Conservation (phyloP, 805 yeast species). For the Ogataea populi-albae region DNA sequence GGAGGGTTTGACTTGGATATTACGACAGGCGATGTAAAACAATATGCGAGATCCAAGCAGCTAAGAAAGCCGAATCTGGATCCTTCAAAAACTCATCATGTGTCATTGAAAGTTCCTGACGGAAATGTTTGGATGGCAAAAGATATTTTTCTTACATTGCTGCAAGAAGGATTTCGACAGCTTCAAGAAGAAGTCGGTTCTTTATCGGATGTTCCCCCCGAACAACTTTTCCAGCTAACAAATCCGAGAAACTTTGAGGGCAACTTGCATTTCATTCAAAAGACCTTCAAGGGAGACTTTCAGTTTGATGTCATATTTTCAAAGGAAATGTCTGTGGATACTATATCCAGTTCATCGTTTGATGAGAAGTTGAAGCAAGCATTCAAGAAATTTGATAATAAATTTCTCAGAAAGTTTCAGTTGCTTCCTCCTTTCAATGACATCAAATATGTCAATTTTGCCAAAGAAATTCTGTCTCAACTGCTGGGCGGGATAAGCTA, state of each 20-base stretch:
- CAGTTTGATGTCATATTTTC: conserved; percentile 72
- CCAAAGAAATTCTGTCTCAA: conserved; percentile 76
- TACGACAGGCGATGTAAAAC: conserved; percentile 49
- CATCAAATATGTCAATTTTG: conserved; percentile 51
- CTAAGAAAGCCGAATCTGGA: conserved; percentile 44
- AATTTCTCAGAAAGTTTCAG: conserved; percentile 50
- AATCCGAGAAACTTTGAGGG: conserved; percentile 64
- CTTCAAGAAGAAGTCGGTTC: conserved; percentile 33
- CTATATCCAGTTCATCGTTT: conserved; percentile 38
- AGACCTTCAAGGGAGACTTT: conserved; percentile 67
- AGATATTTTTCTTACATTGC: conserved; percentile 66
- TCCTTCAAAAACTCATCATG: conserved; percentile 60
- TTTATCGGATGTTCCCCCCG: conserved; percentile 39
- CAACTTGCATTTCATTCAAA: conserved; percentile 76
- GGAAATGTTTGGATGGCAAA: conserved; percentile 73
- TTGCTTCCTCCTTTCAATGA: conserved; percentile 53
- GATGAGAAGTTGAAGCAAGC: conserved; percentile 33
- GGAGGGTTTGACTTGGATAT: conserved; percentile 56
- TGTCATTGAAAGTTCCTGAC: conserved; percentile 68
- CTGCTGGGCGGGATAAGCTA: conserved; percentile 88
- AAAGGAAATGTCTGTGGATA: conserved; percentile 40
- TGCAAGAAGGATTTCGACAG: conserved; percentile 64
- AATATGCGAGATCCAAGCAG: conserved; percentile 36
- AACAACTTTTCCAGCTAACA: conserved; percentile 52
- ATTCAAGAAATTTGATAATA: conserved; percentile 42